Conservation (phyloP, 352 stramenopile species). For the Globisporangium paddicum region DNA sequence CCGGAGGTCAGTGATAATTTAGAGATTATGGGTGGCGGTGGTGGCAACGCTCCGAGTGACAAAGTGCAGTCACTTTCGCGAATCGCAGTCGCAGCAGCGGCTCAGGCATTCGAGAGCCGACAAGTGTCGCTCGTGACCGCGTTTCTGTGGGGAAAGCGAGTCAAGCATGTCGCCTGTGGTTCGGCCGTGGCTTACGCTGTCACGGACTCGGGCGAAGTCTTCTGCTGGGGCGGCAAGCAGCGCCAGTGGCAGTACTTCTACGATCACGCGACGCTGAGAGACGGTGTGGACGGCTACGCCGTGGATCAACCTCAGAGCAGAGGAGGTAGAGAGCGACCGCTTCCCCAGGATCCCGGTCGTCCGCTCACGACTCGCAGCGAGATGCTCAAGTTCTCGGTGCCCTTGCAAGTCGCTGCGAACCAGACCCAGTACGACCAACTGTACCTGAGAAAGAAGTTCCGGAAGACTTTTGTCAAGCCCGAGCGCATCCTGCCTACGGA, state of each 20-base stretch:
- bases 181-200: conserved; percentile 52
- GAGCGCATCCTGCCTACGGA: conserved; percentile 28
- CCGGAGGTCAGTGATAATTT: neutral
- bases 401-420: conserved; percentile 35
- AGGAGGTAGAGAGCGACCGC: neutral
- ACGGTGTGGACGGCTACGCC: neutral
- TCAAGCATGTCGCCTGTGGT: conserved; percentile 49
- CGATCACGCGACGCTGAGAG: conserved; percentile 27
- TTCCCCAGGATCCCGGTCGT: conserved; percentile 6
- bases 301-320: neutral
- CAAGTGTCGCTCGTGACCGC: conserved; percentile 61
- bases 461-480: conserved; percentile 42
- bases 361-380: conserved; percentile 50
- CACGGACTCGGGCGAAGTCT: conserved; percentile 63
- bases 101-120: conserved; percentile 37
- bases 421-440: conserved; percentile 27
- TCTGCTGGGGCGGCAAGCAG: conserved; percentile 75
- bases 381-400: conserved; percentile 55
- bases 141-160: conserved; percentile 70
- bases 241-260: conserved; percentile 74
- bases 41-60: neutral
- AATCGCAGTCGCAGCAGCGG: conserved; percentile 34
- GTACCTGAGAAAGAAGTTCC: conserved; percentile 42
- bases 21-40: neutral
- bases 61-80: conserved; percentile 21